Conservation (phyloP, 345 rosid species). For the Erodium maritimum region DNA sequence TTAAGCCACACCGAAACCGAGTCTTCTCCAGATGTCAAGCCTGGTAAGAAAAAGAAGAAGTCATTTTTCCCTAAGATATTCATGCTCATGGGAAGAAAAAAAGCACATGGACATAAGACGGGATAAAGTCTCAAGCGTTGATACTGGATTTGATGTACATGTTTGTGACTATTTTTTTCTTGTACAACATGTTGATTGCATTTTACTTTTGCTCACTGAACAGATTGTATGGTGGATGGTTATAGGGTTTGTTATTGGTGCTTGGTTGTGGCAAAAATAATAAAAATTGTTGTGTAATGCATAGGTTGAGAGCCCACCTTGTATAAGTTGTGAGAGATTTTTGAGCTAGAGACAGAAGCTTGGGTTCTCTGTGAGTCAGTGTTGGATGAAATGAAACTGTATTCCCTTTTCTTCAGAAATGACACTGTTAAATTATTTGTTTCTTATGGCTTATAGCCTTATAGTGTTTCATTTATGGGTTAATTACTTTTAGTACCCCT, state of each 20-base stretch:
- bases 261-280: slow-evolving; percentile 4
- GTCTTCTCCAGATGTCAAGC: slow-evolving; percentile 24
- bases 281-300: slow-evolving; percentile 5
- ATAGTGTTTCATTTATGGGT: background rate
- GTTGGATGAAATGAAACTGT: background rate
- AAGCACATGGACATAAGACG: slow-evolving; percentile 32
- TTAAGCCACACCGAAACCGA: slow-evolving; percentile 13
- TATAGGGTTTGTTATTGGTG: slow-evolving; percentile 5
- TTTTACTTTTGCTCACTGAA: slow-evolving; percentile 9
- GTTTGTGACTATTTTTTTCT: slow-evolving; percentile 5
- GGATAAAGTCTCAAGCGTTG: slow-evolving; percentile 10
- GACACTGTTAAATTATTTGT: background rate
- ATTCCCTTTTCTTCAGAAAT: background rate
- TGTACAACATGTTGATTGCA: slow-evolving; percentile 19
- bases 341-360: background rate
- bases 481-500: no score
- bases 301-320: background rate
- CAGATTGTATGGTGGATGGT: slow-evolving; percentile 7
- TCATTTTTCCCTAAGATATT: slow-evolving; percentile 56
- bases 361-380: background rate
- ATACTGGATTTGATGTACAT: slow-evolving; percentile 23
- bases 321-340: slow-evolving; percentile 6
- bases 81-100: slow-evolving; percentile 50
- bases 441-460: background rate
- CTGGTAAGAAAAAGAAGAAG: slow-evolving; percentile 56